Evolutionary conservation across 257 asterid species (phyloP).

Genomic region (Solanum dulcamara): DNA sequence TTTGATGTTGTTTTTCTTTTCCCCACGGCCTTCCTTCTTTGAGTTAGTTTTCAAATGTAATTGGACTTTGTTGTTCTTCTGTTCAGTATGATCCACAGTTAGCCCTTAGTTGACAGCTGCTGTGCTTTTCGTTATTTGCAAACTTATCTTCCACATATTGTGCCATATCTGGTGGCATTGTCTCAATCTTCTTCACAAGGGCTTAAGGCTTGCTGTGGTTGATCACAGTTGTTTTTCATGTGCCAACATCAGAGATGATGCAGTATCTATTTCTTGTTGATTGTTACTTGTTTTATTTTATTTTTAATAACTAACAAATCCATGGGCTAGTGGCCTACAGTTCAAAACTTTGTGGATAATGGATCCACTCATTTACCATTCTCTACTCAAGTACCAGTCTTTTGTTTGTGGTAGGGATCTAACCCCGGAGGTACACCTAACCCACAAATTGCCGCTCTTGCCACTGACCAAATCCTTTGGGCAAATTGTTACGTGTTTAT

Average conservation of each 20-base stretch:
- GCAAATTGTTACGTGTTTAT: background rate
- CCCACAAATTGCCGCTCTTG: background rate
- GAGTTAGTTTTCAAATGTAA: background rate
- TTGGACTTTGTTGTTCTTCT: background rate
- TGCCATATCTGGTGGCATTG: background rate
- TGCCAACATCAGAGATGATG: background rate
- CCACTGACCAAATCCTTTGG: background rate
- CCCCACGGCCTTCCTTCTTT: background rate
- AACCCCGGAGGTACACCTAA: background rate
- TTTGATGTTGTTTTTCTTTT: background rate
- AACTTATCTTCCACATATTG: background rate
- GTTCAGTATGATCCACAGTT: background rate
- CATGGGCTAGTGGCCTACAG: background rate
- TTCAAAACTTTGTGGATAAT: background rate
- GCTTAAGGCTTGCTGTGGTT: background rate
- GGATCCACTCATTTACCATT: background rate
- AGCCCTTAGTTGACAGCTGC: background rate
- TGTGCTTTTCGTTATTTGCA: background rate
- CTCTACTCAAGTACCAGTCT: background rate
- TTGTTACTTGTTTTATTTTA: background rate
- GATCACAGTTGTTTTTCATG: background rate
- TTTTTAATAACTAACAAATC: background rate
- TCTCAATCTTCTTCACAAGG: background rate
- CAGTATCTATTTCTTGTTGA: background rate
- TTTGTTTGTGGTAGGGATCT: background rate